phyloP scores from a whole-genome alignment of 2,329 filamentous ascomycete genomes.

The Paradendryphiella salina region DNA sequence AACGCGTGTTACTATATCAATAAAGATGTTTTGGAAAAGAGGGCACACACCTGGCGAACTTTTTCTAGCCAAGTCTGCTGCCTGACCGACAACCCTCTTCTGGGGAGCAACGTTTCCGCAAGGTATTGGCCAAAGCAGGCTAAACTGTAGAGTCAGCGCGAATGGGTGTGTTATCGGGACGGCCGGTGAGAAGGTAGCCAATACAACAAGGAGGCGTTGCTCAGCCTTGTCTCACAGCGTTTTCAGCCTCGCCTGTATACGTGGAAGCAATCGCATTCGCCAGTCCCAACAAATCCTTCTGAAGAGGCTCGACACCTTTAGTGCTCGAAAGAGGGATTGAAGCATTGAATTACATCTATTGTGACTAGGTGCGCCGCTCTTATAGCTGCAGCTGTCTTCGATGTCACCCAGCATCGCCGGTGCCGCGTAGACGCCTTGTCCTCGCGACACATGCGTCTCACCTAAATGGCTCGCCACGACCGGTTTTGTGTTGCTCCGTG shows the following conservation, averaged over 20 bases:
- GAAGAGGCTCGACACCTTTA: neutral
- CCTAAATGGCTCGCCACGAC: constrained; percentile 1
- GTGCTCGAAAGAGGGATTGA: neutral
- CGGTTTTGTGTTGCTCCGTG: constrained; percentile 9
- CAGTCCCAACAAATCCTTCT: neutral
- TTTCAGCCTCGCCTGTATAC: constrained; percentile 18
- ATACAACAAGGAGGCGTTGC: constrained; percentile 9
- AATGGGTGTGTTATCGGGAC: constrained; percentile 5
- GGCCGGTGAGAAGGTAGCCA: constrained; percentile 23
- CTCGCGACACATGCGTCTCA: constrained; percentile 9
- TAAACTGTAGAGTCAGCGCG: constrained; percentile 2
- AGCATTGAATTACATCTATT: neutral
- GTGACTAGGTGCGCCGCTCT: neutral
- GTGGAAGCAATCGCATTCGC: constrained; percentile 11
- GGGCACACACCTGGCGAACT: constrained; percentile 19
- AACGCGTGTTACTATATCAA: constrained; percentile 4
- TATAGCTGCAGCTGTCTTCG: constrained; percentile 7
- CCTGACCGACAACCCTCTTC: constrained; percentile 12
- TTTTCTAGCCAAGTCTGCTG: constrained; percentile 10
- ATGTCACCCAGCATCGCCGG: neutral
- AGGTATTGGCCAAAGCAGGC: constrained; percentile 12
- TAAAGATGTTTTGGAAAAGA: neutral
- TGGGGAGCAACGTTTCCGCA: constrained; percentile 1
- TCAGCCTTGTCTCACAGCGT: constrained; percentile 19
- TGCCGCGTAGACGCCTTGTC: constrained; percentile 3